These are phyloP conservation scores for Hordeum pubiflorum DNA, from an alignment of 202 grass and related monocot species.

Conservation along the genomic window DNA sequence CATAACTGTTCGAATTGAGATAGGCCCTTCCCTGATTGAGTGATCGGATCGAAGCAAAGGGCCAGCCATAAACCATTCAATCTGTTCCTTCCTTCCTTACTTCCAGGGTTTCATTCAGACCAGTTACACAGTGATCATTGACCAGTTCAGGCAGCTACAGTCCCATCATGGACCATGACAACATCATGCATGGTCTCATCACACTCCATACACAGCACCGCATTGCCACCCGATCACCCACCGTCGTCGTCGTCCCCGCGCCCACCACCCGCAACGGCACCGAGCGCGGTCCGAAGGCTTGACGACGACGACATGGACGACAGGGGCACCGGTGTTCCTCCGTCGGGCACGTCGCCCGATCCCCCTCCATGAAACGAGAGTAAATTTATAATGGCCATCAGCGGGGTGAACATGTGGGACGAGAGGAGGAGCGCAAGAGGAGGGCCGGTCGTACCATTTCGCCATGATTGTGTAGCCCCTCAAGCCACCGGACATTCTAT, in stretches of 20 bases:
- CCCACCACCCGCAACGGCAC: conserved; percentile 3
- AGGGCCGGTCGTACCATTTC: background rate
- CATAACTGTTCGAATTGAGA: background rate
- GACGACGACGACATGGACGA: background rate
- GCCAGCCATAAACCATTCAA: background rate
- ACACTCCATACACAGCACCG: background rate
- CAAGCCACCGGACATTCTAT: background rate
- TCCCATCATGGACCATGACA: background rate
- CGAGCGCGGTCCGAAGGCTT: background rate
- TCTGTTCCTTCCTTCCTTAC: background rate
- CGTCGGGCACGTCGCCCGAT: background rate
- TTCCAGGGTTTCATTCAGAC: background rate
- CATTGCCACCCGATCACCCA: background rate
- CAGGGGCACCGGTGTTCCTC: background rate
- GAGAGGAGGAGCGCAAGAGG: background rate
- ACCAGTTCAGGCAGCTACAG: background rate
- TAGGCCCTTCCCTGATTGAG: background rate
- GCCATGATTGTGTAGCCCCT: background rate
- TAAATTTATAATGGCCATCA: background rate
- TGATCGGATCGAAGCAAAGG: background rate
- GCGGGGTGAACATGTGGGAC: background rate
- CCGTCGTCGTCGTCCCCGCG: background rate
- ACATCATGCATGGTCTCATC: background rate
- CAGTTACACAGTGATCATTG: background rate
- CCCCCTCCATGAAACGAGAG: background rate